phyloP scores from a whole-genome alignment of 345 rosid genomes.

The Murraya paniculata region DNA sequence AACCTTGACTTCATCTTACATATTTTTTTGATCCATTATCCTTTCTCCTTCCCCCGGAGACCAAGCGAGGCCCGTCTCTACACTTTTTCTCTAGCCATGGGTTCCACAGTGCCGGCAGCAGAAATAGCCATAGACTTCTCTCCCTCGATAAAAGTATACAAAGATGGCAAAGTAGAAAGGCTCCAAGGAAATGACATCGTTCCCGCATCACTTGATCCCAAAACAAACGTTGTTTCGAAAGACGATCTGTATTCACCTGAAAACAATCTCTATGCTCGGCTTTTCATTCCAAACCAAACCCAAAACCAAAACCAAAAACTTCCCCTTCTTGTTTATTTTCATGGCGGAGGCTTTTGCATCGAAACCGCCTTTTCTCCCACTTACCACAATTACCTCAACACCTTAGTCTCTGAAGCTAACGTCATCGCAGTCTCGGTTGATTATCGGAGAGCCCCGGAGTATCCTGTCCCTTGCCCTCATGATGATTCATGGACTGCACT shows the following conservation, averaged over 20 bases:
- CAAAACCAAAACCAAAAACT: conserved; percentile 32
- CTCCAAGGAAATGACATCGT: conserved; percentile 28
- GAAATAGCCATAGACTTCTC: conserved; percentile 40
- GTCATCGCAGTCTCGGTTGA: conserved; percentile 2
- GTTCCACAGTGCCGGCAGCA: conserved; percentile 9
- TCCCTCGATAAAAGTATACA: conserved; percentile 35
- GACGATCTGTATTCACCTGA: conserved; percentile 30
- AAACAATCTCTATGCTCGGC: conserved; percentile 23
- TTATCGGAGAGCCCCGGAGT: too few species aligned
- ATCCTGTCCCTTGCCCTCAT: too few species aligned
- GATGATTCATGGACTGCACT: too few species aligned
- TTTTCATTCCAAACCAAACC: conserved; percentile 40
- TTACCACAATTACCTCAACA: conserved; percentile 32
- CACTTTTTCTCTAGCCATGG: conserved; percentile 1
- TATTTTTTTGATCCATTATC: too few species aligned
- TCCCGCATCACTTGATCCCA: conserved; percentile 43
- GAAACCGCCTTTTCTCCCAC: conserved; percentile 28
- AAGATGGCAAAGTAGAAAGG: conserved; percentile 54
- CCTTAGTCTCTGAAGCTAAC: conserved; percentile 23
- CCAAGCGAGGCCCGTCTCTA: not conserved
- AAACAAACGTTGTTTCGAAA: conserved; percentile 49
- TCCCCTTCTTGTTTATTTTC: conserved; percentile 41
- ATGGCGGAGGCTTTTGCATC: conserved; percentile 39
- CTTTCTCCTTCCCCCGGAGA: too few species aligned
- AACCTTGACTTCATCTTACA: too few species aligned